Evolutionary conservation across 441 rosid species (phyloP), one percentile per base, ranked within the genome.

Genomic region (Viola pubescens): DNA sequence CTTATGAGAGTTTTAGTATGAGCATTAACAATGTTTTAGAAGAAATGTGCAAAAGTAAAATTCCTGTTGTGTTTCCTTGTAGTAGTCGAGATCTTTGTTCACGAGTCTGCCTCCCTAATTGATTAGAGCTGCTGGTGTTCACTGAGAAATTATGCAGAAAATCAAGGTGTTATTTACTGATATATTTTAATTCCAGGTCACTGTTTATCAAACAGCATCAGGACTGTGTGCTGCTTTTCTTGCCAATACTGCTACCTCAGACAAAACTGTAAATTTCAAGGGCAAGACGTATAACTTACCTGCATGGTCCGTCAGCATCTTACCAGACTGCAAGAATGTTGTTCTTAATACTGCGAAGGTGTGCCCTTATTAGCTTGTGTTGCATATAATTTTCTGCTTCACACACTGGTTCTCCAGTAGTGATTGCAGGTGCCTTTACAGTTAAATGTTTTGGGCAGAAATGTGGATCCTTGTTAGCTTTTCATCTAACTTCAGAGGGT

Each of bases 341-440:
- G 95, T 83, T 50, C 78, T 64, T 78, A 91, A 91, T 57, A 80
- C 91, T 60, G 96, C 97, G 47, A 89, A 89, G 98, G 98, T 94
- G 51, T 50, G 78, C 63, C 2, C 67, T 69, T 40, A 0, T 62
- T 57, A 42, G 39, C 66, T 50, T 40, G 58, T 44, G 5, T 13
- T 47, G n/a, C 39, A 14, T 41, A 38, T 40, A 10, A 37, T 26
- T 54, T 26, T 42, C 43, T 7, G 40, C 44, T 54, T 3, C 43
- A 26, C 47, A 4, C 51, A 2, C 34, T 11, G 11, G 19, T 64
- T 56, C 19, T 63, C n/a, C 13, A 9, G 54, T n/a, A 46, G 37
- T 59, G 40, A 34, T 9, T 52, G 9, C 38, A n/a, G 50, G 10
- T 54, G 48, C 40, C 6, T 9, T 19, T 0, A 43, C 34, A 37